phyloP scores from a whole-genome alignment of 352 stramenopile species.

The Globisporangium cylindrosporum region DNA sequence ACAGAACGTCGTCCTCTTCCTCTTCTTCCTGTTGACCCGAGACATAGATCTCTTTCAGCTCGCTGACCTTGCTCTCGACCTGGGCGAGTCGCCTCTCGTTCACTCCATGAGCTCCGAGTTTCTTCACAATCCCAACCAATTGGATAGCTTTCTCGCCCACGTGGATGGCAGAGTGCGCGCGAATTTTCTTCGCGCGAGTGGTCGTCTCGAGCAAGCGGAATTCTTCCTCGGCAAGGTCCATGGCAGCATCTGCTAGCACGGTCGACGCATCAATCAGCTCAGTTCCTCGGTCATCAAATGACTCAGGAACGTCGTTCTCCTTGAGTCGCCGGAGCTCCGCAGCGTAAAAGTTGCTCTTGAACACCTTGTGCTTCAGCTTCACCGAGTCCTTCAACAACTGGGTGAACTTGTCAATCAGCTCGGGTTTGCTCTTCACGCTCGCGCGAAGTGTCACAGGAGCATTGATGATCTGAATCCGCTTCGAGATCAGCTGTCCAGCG shows the following conservation, averaged over 20 bases:
- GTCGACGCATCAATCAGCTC: constrained; percentile 64
- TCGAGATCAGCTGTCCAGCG: constrained; percentile 68
- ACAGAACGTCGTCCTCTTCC: constrained; percentile 87
- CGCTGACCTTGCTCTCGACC: constrained; percentile 39
- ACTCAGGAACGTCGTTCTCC: constrained; percentile 60
- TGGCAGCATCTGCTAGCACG: constrained; percentile 55
- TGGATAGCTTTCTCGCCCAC: constrained; percentile 72
- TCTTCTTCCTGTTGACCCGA: constrained; percentile 67
- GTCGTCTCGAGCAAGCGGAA: constrained; percentile 60
- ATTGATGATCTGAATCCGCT: constrained; percentile 68
- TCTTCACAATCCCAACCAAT: constrained; percentile 82
- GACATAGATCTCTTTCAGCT: constrained; percentile 62
- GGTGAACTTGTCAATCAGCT: constrained; percentile 85
- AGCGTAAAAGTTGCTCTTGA: constrained; percentile 69
- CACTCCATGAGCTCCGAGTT: constrained; percentile 64
- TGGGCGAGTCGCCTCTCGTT: constrained; percentile 40
- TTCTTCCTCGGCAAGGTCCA: constrained; percentile 82
- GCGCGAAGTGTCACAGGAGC: constrained; percentile 61
- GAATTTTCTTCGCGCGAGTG: constrained; percentile 79
- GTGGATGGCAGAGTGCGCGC: constrained; percentile 62
- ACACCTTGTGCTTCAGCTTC: constrained; percentile 88
- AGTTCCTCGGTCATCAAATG: constrained; percentile 62
- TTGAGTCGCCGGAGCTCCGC: constrained; percentile 53
- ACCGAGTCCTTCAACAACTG: constrained; percentile 84
- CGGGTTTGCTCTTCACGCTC: constrained; percentile 71